Conservation (phyloP, 108 stramenopile genomes). For the Fragilaria radians region DNA sequence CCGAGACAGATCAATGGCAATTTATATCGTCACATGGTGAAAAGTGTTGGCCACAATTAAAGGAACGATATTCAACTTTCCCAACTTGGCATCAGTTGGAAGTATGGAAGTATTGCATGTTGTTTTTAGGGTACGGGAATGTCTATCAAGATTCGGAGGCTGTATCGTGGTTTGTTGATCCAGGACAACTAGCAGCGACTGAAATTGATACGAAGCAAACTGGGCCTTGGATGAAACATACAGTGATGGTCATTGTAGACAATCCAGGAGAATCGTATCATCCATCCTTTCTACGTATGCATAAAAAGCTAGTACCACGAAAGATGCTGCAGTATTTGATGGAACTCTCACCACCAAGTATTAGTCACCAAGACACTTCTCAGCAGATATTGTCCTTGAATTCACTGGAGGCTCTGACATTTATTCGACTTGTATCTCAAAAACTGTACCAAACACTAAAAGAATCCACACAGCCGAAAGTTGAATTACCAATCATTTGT, state of each 20-base stretch:
- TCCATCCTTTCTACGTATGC: neutral
- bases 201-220: neutral
- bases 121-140: conserved; percentile 3
- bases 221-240: neutral
- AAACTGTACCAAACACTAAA: neutral
- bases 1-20: too few relatives aligned
- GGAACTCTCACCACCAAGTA: too few relatives aligned
- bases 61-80: neutral
- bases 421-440: neutral
- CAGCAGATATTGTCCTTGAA: too few relatives aligned
- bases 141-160: neutral
- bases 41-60: too few relatives aligned
- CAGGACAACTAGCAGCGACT: neutral
- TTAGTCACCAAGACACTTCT: too few relatives aligned
- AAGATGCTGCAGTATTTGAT: neutral
- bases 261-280: neutral
- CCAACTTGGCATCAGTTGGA: neutral
- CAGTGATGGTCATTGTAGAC: neutral
- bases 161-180: neutral
- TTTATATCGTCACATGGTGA: too few relatives aligned
- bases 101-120: neutral
- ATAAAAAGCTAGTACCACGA: neutral
- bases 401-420: too few relatives aligned
- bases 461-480: neutral
- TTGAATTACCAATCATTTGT: neutral